Conservation (phyloP, 2,329 filamentous ascomycete species). For the Paramyrothecium roridum region DNA sequence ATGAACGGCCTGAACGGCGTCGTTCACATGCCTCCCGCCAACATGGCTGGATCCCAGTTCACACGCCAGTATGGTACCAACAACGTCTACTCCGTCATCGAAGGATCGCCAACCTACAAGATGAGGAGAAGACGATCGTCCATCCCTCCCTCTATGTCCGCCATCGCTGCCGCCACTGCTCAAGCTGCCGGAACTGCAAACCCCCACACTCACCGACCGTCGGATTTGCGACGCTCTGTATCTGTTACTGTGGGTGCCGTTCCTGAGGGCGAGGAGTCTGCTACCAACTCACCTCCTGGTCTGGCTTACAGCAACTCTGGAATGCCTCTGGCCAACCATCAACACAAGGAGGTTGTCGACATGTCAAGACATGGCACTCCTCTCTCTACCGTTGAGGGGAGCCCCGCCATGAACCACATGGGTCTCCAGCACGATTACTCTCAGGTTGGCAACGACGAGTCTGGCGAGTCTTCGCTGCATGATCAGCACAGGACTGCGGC, state of each 20-base stretch:
- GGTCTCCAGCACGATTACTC: constrained; percentile 69
- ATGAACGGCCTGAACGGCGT: constrained; percentile 79
- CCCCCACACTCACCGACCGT: constrained; percentile 52
- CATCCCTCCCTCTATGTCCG: constrained; percentile 74
- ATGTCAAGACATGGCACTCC: constrained; percentile 91
- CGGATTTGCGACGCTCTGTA: constrained; percentile 86
- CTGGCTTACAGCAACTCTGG: constrained; percentile 69
- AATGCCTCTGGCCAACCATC: constrained; percentile 59
- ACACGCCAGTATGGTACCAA: constrained; percentile 67
- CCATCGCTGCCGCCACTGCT: constrained; percentile 61
- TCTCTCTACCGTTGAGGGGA: constrained; percentile 78
- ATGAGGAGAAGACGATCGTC: constrained; percentile 92
- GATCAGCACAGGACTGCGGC: constrained; percentile 63
- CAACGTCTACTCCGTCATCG: constrained; percentile 92
- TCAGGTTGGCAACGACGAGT: constrained; percentile 54
- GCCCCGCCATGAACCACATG: constrained; percentile 69
- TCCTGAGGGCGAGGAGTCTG: constrained; percentile 74
- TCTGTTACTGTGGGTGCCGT: constrained; percentile 83
- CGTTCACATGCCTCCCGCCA: constrained; percentile 86
- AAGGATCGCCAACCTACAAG: constrained; percentile 98
- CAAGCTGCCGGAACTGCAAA: constrained; percentile 14
- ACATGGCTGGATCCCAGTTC: constrained; percentile 77
- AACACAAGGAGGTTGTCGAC: constrained; percentile 77
- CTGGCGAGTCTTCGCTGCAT: constrained; percentile 42
- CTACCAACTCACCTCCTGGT: constrained; percentile 75